phyloP scores from a whole-genome alignment of 352 stramenopile species.

The Saprolegnia diclina region DNA sequence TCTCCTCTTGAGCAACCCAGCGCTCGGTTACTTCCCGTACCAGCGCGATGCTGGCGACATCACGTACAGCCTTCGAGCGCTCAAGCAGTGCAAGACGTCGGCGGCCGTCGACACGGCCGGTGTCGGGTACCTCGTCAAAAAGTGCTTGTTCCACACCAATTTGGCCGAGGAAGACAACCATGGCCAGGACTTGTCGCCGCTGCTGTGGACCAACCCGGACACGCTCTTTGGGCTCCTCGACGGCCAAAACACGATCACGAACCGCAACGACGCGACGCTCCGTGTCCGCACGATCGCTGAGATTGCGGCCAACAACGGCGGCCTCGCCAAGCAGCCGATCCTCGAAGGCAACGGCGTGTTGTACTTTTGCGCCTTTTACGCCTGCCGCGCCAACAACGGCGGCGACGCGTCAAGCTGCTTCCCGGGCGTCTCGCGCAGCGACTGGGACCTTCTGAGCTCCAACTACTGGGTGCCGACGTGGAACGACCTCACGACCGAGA shows the following conservation, averaged over 20 bases:
- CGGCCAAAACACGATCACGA: not conserved
- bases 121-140: slow-evolving; percentile 5
- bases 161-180: not conserved
- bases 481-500: slow-evolving; percentile 17
- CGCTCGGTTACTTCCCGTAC: not conserved
- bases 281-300: slow-evolving; percentile 9
- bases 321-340: slow-evolving; percentile 15
- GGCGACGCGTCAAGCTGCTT: slow-evolving; percentile 21
- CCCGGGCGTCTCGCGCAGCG: not conserved
- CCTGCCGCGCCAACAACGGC: slow-evolving; percentile 22
- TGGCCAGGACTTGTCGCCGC: not conserved
- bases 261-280: not conserved
- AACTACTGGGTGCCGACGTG: slow-evolving; percentile 16
- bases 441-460: slow-evolving; percentile 8
- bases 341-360: slow-evolving; percentile 23
- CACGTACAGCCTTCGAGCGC: not conserved
- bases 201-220: slow-evolving; percentile 18
- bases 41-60: not conserved
- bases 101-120: not conserved
- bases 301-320: slow-evolving; percentile 3
- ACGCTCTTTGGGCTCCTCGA: slow-evolving; percentile 21
- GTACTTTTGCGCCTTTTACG: slow-evolving; percentile 24
- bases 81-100: not conserved
- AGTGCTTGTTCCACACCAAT: not conserved
- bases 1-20: not conserved